phyloP scores from a whole-genome alignment of 345 rosid species.

The Salix caprea region DNA sequence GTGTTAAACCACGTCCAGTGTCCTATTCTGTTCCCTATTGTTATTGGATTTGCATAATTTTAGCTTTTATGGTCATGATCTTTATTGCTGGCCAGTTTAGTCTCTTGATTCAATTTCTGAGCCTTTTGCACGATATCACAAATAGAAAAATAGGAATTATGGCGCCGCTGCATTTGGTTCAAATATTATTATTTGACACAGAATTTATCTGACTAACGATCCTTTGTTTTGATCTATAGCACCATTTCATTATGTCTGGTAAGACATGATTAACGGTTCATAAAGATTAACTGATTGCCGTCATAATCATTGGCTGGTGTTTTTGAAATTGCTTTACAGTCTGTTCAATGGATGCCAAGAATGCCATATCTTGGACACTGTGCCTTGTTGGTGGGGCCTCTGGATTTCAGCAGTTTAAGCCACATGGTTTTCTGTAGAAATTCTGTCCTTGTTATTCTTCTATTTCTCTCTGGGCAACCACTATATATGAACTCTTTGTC shows the following conservation, averaged over 20 bases:
- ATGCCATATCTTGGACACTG: not conserved
- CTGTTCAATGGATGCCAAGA: not conserved
- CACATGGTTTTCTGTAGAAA: constrained; percentile 9
- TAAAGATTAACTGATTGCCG: not conserved
- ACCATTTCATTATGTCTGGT: not conserved
- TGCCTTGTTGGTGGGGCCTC: constrained; percentile 8
- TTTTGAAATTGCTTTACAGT: not conserved
- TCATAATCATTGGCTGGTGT: not conserved
- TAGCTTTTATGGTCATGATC: not conserved
- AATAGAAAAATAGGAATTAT: not conserved
- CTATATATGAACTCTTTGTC: constrained; percentile 2
- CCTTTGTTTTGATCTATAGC: not conserved
- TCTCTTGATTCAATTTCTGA: not conserved
- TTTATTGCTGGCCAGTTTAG: not conserved
- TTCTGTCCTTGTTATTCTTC: not conserved
- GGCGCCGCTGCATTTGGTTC: not conserved
- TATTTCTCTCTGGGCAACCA: constrained; percentile 6
- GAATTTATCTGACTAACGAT: not conserved
- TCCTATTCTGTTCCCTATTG: not conserved
- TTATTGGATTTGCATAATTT: too few species aligned
- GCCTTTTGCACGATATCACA: not conserved
- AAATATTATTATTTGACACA: not conserved
- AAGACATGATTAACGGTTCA: not conserved
- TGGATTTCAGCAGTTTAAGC: not conserved
- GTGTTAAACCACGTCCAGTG: not conserved